Evolutionary conservation across 176 grass and related monocot genomes (phyloP).

Genomic region (Echinochloa phyllopogon): DNA sequence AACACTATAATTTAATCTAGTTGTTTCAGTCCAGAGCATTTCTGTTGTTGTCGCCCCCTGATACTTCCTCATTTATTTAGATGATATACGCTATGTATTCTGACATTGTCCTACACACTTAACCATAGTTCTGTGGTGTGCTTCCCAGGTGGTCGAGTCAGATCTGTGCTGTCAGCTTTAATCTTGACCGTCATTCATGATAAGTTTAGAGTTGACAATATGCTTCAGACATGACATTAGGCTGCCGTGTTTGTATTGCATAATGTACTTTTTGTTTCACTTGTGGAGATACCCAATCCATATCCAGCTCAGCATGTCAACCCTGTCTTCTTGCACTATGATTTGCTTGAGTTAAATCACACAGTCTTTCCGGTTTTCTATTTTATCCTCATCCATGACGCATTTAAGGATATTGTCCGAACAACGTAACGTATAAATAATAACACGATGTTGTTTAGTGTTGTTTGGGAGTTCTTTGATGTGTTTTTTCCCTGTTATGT

Average conservation of each 20-base stretch:
- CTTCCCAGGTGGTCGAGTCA: background rate
- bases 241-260: background rate
- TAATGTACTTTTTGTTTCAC: background rate
- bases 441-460: background rate
- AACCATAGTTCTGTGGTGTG: conserved; percentile 20
- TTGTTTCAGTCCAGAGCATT: background rate
- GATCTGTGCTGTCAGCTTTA: background rate
- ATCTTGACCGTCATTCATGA: background rate
- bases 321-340: conserved; percentile 19
- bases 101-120: background rate
- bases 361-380: background rate
- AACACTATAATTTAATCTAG: background rate
- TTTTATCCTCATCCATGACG: background rate
- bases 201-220: conserved; percentile 10
- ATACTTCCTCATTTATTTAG: background rate
- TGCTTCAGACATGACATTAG: background rate
- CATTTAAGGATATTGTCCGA: background rate
- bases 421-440: background rate
- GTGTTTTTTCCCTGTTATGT: conserved; percentile 1
- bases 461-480: background rate
- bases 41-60: background rate
- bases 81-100: background rate
- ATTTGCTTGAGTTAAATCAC: background rate
- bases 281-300: background rate
- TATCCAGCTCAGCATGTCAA: background rate